Evolutionary conservation across 257 asterid species (phyloP).

Genomic region (Jacaranda copaia): DNA sequence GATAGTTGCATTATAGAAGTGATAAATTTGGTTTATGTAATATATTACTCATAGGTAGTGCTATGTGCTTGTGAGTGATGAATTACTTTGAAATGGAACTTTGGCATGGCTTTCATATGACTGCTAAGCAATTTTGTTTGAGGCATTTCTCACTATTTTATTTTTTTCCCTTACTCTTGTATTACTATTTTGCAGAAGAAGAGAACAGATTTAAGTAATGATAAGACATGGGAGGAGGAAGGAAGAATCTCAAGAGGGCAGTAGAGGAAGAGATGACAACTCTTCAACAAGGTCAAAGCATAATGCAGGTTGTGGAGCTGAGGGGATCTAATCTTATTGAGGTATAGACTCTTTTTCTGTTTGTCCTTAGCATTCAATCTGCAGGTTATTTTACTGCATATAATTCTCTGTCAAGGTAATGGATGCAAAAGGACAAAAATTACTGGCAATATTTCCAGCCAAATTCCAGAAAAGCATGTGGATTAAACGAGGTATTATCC

Average conservation of each 20-base stretch:
- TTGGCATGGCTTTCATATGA: too few species aligned
- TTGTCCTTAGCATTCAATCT: neutral
- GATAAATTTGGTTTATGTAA: neutral
- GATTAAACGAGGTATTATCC: constrained; percentile 76
- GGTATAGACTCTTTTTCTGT: constrained; percentile 45
- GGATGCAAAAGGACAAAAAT: constrained; percentile 71
- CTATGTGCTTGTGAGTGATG: too few species aligned
- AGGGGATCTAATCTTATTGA: constrained; percentile 85
- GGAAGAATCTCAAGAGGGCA: constrained; percentile 91
- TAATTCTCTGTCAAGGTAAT: constrained; percentile 57
- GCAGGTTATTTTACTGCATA: constrained; percentile 7
- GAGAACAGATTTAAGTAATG: neutral
- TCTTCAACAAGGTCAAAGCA: constrained; percentile 64
- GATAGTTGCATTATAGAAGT: neutral
- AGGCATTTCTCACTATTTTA: neutral
- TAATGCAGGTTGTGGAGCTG: constrained; percentile 82
- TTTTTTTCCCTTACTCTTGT: neutral
- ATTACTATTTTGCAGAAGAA: constrained; percentile 23
- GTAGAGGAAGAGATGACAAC: constrained; percentile 52
- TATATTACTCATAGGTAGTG: too few species aligned
- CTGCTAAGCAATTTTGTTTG: neutral
- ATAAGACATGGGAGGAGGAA: constrained; percentile 71
- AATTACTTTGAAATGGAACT: too few species aligned
- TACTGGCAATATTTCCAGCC: constrained; percentile 84
- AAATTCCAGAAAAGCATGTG: constrained; percentile 94